A percentile compares a stretch with the other conserved stretches of the same genome.
phyloP scores from a whole-genome alignment of 495 filamentous ascomycete species.

The Aspergillus bertholletiae region DNA sequence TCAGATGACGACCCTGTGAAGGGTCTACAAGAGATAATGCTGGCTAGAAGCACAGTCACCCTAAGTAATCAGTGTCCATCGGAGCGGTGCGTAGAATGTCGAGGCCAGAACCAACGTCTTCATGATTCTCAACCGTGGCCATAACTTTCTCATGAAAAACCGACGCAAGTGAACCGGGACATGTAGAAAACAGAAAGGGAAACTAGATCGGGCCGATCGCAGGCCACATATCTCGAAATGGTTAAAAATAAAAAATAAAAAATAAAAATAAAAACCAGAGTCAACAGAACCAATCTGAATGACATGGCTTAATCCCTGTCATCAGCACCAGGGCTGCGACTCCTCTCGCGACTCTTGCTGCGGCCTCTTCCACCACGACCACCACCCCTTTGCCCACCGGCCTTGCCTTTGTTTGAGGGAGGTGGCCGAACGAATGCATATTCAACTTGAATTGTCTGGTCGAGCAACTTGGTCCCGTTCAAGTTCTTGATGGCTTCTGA shows the following conservation, averaged over 20 bases:
- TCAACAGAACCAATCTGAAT: not conserved
- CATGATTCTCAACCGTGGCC: slow-evolving; percentile 1
- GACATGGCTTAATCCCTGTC: slow-evolving; percentile 29
- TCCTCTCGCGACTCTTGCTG: slow-evolving; percentile 53
- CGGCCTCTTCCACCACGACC: slow-evolving; percentile 48
- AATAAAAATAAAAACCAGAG: not conserved
- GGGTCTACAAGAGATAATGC: slow-evolving; percentile 11
- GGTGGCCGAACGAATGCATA: slow-evolving; percentile 97
- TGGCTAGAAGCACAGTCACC: slow-evolving; percentile 13
- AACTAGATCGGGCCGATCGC: not conserved
- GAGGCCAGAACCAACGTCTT: not conserved
- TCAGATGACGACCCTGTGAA: not conserved
- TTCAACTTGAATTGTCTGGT: slow-evolving; percentile 89
- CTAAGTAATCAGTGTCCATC: not conserved
- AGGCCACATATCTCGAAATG: not conserved
- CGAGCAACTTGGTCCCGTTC: slow-evolving; percentile 77
- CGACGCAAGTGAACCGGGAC: not conserved
- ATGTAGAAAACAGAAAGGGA: not conserved
- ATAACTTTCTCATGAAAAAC: not conserved
- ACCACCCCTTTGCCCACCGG: slow-evolving; percentile 46
- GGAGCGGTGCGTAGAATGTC: not conserved
- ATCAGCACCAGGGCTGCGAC: slow-evolving; percentile 53
- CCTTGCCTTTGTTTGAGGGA: slow-evolving; percentile 59
- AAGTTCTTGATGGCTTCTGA: slow-evolving; percentile 81
- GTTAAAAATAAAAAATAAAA: not conserved